Conservation (phyloP, 768 basidiomycete genomes). For the Phallus indusiatus region DNA sequence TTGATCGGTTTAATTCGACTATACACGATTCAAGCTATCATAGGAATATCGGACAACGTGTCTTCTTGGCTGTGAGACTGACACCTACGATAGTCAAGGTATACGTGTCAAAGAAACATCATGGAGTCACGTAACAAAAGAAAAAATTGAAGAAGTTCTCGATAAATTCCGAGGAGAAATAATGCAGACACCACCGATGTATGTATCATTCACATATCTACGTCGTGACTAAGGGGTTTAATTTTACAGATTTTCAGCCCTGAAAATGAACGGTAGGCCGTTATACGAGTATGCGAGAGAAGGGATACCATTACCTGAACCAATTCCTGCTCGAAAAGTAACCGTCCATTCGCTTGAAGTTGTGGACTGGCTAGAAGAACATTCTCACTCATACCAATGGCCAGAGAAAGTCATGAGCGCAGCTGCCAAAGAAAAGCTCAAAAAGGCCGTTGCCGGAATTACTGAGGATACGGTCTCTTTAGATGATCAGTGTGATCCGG, state of each 20-base stretch:
- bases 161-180: constrained; percentile 79
- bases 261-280: constrained; percentile 97
- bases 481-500: constrained; percentile 23
- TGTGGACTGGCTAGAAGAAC: constrained; percentile 60
- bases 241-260: constrained; percentile 75
- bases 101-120: constrained; percentile 64
- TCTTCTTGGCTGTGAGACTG: constrained; percentile 88
- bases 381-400: constrained; percentile 66
- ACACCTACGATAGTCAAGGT: constrained; percentile 89
- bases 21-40: constrained; percentile 7
- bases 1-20: background rate
- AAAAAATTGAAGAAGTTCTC: constrained; percentile 60
- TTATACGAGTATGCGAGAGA: constrained; percentile 92
- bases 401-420: constrained; percentile 61
- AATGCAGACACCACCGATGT: constrained; percentile 90
- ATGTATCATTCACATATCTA: constrained; percentile 12
- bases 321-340: constrained; percentile 81
- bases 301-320: constrained; percentile 83
- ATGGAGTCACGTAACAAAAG: constrained; percentile 77
- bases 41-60: constrained; percentile 91
- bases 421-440: constrained; percentile 62
- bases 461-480: constrained; percentile 31
- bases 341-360: constrained; percentile 77
- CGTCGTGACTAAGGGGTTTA: constrained; percentile 3
- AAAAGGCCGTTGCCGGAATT: constrained; percentile 39